Conservation (phyloP, 768 basidiomycete genomes). For the Boletus bicolor region DNA sequence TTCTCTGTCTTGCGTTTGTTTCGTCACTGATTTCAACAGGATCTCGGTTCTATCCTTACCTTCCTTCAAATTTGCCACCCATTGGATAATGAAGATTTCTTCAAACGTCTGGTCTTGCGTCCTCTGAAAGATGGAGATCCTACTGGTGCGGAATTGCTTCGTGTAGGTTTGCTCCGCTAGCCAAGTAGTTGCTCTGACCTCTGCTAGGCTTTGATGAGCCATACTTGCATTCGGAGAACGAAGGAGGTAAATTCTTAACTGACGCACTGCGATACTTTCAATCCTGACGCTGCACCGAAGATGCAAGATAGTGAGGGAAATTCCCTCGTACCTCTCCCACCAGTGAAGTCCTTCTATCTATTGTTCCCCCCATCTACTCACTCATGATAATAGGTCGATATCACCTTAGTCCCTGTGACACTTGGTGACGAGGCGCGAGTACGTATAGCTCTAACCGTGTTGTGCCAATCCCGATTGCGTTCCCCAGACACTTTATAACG, state of each 20-base stretch:
- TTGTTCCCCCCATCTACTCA: slow-evolving; percentile 1
- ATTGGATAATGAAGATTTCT: slow-evolving; percentile 79
- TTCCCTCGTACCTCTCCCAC: slow-evolving; percentile 70
- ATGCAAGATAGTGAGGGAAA: slow-evolving; percentile 84
- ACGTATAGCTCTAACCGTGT: slow-evolving; percentile 15
- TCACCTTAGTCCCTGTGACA: slow-evolving; percentile 68
- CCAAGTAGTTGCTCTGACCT: slow-evolving; percentile 1
- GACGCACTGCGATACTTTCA: neutral
- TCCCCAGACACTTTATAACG: slow-evolving; percentile 60
- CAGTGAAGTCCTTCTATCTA: slow-evolving; percentile 36
- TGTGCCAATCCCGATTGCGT: neutral
- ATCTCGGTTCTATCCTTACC: slow-evolving; percentile 81
- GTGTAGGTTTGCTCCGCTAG: slow-evolving; percentile 40
- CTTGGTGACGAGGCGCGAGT: slow-evolving; percentile 66
- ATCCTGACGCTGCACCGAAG: slow-evolving; percentile 36
- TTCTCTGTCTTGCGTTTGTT: neutral
- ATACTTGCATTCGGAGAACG: slow-evolving; percentile 76
- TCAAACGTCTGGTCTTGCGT: slow-evolving; percentile 72
- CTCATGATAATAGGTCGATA: slow-evolving; percentile 55
- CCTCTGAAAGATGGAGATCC: slow-evolving; percentile 71
- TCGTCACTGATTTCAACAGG: slow-evolving; percentile 40
- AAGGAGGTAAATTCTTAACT: slow-evolving; percentile 56
- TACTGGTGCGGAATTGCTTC: slow-evolving; percentile 64
- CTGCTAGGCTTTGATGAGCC: slow-evolving; percentile 67
- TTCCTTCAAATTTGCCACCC: slow-evolving; percentile 87